Evolutionary conservation across 768 basidiomycete species (phyloP), one percentile per base, ranked within the genome.

Genomic region (Gloeophyllum trabeum): DNA sequence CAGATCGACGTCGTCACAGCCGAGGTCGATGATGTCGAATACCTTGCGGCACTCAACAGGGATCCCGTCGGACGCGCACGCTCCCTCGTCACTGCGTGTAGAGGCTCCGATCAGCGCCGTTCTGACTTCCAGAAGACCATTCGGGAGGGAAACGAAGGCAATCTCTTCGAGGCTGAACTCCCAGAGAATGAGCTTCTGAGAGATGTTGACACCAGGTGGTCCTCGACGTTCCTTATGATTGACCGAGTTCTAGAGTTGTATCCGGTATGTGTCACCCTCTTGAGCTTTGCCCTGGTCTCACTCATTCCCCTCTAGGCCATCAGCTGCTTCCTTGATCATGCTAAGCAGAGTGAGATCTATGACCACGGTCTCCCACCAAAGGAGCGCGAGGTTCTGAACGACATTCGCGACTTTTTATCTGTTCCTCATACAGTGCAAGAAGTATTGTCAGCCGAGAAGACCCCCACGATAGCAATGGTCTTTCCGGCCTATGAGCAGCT

Each of bases 171-270:
- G 26, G 16, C 24, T 26, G 22, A 43, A 39, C 30, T 59, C 12
- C 47, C 44, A 3, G 41, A 48, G 13, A 47, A 60, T 2, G 45
- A 53, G 40, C 55, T 62, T 2, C 49, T 64, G 7, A 49, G 50
- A 4, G 64, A 64, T 51, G 47, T 51, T 19, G 60, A 63, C 16
- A 61, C 54, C 0, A 46, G 56, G 22, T 65, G 63, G 64, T 64
- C 61, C 10, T 61, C 61, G 14, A 60, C 52, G 6, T 58, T 49
- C 45, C 44, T 58, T 1, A 63, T 66, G 63, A 55, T 62, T 46
- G 59, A 58, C 12, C 50, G 57, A 10, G 37, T 61, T 14, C 47
- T 65, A 22, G 50, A 54, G 16, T 48, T 65, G 4, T 55, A 60
- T 46, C 57, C 49, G 21, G 64, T 64, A 40, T 41, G 56, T 38